Evolutionary conservation across 345 rosid species (phyloP), one percentile per base, ranked within the genome.

Genomic region (Eucalyptus globulus): DNA sequence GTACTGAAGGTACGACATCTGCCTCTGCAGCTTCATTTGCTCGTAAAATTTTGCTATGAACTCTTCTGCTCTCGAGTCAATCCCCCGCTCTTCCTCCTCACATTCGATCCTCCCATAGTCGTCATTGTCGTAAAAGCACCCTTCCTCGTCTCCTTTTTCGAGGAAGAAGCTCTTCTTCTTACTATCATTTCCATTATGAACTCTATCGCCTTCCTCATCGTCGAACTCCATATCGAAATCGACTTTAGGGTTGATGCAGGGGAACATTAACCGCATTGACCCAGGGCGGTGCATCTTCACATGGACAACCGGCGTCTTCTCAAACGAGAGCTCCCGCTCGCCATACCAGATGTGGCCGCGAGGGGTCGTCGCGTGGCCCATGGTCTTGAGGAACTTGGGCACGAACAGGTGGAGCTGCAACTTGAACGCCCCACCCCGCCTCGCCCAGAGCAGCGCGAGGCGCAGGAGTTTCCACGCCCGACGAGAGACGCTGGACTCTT

Each of bases 281-380:
- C 94, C 88, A 1, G 94, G 97, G 44, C 96, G 91, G 90, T 93
- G 91, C 94, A 94, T 96, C 94, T 94, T 96, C 88, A 93, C 92
- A 43, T 94, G 94, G 91, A 97, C 93, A 53, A 96, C 89, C 21
- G 99, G 99, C 1, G 99, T 97, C 87, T 95, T 92, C 72, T 97
- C 98, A 87, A 98, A 98, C 8, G 99, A 95, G 83, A 98, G 96
- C 94, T 98, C 92, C 6, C 95, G 96, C 89, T 96, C 98, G 45
- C 94, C 91, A 40, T 93, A 94, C 88, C 88, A 89, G 45, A 90
- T 31, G 5, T 87, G 95, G 86, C 88, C 90, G 17, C 91, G 86
- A 6, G 44, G 54, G 62, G 88, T 53, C 86, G 88, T 37, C 6
- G 3, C 76, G 0, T 89, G 93, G 21, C 90, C 87, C 4, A 95